Conservation (phyloP, 257 asterid genomes). For the Haberlea rhodopensis region DNA sequence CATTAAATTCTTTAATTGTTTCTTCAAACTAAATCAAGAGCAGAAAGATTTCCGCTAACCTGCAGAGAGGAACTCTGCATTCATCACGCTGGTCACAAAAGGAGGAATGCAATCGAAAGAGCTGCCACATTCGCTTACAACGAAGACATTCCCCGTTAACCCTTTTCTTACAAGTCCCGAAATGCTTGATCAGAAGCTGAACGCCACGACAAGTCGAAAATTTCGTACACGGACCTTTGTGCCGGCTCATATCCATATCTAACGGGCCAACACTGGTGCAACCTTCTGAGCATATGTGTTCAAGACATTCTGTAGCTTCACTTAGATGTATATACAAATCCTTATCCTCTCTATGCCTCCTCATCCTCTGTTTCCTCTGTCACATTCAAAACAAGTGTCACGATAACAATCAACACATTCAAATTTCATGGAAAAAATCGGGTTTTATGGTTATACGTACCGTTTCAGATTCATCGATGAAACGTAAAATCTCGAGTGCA, state of each 20-base stretch:
- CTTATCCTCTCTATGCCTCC: constrained; percentile 58
- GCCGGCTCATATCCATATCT: constrained; percentile 47
- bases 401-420: no score
- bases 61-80: constrained; percentile 90
- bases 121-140: constrained; percentile 94
- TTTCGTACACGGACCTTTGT: constrained; percentile 71
- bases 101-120: constrained; percentile 68
- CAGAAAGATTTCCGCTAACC: constrained; percentile 42
- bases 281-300: constrained; percentile 85
- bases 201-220: constrained; percentile 77
- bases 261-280: constrained; percentile 77
- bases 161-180: constrained; percentile 67
- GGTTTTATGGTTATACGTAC: no score
- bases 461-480: constrained; percentile 73
- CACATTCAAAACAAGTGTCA: background rate
- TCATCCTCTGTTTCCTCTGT: constrained; percentile 63
- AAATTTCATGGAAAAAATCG: no score
- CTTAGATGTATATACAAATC: constrained; percentile 58
- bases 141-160: constrained; percentile 72
- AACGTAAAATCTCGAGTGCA: constrained; percentile 75
- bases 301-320: constrained; percentile 87
- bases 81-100: constrained; percentile 67
- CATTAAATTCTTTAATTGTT: no score
- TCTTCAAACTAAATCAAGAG: background rate
- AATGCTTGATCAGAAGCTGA: constrained; percentile 76